phyloP scores from a whole-genome alignment of 495 filamentous ascomycete genomes.

The Tetracladium marchalianum region DNA sequence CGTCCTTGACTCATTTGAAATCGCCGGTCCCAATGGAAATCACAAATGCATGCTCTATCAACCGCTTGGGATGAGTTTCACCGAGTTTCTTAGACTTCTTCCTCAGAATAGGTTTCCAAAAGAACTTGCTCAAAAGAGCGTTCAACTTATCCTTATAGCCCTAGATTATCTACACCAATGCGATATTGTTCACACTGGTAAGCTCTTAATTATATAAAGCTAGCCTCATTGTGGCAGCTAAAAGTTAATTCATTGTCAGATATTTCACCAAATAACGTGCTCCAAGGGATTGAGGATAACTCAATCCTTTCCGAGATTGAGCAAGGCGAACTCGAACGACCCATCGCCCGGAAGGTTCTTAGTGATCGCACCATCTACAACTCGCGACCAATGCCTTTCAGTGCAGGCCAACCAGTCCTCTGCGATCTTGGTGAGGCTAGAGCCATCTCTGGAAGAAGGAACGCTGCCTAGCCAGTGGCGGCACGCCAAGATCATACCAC shows the following conservation, averaged over 20 bases:
- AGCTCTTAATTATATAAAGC: slow-evolving; percentile 10
- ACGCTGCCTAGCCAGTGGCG: slow-evolving; percentile 18
- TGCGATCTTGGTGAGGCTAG: slow-evolving; percentile 19
- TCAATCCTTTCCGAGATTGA: slow-evolving; percentile 14
- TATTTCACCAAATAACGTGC: slow-evolving; percentile 19
- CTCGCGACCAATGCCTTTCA: slow-evolving; percentile 14
- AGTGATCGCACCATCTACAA: slow-evolving; percentile 18
- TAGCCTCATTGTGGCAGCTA: slow-evolving; percentile 8
- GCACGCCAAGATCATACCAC: slow-evolving; percentile 18
- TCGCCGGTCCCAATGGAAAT: slow-evolving; percentile 18
- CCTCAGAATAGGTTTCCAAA: slow-evolving; percentile 24
- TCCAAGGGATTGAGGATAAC: slow-evolving; percentile 13
- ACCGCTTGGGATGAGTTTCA: slow-evolving; percentile 29
- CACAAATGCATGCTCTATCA: slow-evolving; percentile 22
- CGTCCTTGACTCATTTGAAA: slow-evolving; percentile 18
- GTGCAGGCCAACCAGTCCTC: slow-evolving; percentile 11
- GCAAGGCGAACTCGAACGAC: slow-evolving; percentile 13
- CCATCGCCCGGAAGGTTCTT: slow-evolving; percentile 15
- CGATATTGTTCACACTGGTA: slow-evolving; percentile 24
- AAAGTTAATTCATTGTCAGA: slow-evolving; percentile 16
- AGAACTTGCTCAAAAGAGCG: slow-evolving; percentile 21
- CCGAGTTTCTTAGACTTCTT: slow-evolving; percentile 21
- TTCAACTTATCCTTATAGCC: slow-evolving; percentile 24
- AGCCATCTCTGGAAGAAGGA: slow-evolving; percentile 10
- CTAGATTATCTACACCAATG: slow-evolving; percentile 26